Conservation (phyloP, 768 basidiomycete genomes). For the Suillus brevipes region DNA sequence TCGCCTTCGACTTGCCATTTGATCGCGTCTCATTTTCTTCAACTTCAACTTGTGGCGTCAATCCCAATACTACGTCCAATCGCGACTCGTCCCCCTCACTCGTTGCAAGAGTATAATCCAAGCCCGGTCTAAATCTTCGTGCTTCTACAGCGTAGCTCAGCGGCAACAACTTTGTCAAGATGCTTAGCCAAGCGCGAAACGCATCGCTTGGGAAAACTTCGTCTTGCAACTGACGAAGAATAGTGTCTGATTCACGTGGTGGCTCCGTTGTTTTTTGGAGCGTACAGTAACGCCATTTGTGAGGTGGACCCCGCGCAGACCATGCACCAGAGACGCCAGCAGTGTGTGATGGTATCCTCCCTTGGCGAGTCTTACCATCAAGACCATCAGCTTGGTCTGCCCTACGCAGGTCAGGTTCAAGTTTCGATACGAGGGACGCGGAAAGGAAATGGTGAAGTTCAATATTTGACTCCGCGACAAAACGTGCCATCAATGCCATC, state of each 20-base stretch:
- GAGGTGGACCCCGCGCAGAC: conserved; percentile 83
- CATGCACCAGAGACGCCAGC: conserved; percentile 62
- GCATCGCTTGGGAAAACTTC: conserved; percentile 75
- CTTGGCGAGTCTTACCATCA: conserved; percentile 46
- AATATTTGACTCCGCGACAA: conserved; percentile 83
- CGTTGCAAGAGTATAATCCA: conserved; percentile 94
- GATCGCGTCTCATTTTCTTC: conserved; percentile 27
- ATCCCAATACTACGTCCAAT: conserved; percentile 82
- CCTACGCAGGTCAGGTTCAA: conserved; percentile 65
- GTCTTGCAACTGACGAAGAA: conserved; percentile 55
- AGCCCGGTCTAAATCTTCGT: conserved; percentile 84
- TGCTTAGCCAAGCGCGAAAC: conserved; percentile 89
- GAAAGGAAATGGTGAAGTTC: conserved; percentile 87
- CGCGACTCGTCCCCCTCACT: conserved; percentile 79
- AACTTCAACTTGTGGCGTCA: conserved; percentile 65
- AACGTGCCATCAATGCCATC: conserved; percentile 74
- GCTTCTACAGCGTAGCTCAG: conserved; percentile 75
- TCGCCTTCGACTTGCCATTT: conserved; percentile 33
- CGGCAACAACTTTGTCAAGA: conserved; percentile 71
- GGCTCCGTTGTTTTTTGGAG: conserved; percentile 39
- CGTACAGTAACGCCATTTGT: conserved; percentile 90
- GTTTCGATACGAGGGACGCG: conserved; percentile 61
- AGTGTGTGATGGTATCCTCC: conserved; percentile 65
- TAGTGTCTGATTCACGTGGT: conserved; percentile 3
- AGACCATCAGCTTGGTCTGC: conserved; percentile 67